These are phyloP conservation scores for Solanum aculeatissimum DNA, from an alignment of 305 asterid genomes.

Conservation along the genomic window DNA sequence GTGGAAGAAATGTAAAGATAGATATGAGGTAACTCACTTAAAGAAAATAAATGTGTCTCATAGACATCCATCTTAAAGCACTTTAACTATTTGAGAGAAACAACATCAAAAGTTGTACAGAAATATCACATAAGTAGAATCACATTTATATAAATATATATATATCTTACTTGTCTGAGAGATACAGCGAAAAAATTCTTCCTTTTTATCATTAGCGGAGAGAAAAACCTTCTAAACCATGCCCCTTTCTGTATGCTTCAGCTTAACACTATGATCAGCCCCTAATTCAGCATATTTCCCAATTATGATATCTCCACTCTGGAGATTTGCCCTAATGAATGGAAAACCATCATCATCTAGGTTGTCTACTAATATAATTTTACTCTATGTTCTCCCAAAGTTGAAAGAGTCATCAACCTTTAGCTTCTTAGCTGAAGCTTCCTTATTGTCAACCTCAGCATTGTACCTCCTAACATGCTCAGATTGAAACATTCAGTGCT, in stretches of 20 bases:
- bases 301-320: slow-evolving; percentile 78
- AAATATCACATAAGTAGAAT: not conserved
- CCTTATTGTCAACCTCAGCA: slow-evolving; percentile 60
- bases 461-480: slow-evolving; percentile 85
- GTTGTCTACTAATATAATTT: slow-evolving; percentile 80
- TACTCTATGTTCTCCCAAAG: slow-evolving; percentile 78
- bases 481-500: slow-evolving; percentile 89
- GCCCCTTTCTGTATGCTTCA: slow-evolving; percentile 93
- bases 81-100: not conserved
- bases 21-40: not conserved
- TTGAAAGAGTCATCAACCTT: slow-evolving; percentile 47
- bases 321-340: slow-evolving; percentile 78
- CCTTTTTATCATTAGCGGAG: slow-evolving; percentile 78
- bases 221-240: slow-evolving; percentile 85
- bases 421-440: slow-evolving; percentile 30
- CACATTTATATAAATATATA: not conserved
- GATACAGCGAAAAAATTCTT: slow-evolving; percentile 79
- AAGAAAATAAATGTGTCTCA: not conserved
- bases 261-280: slow-evolving; percentile 77
- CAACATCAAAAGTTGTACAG: not conserved
- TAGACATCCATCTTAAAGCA: not conserved
- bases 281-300: slow-evolving; percentile 81
- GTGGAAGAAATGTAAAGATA: not conserved
- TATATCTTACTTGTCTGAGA: slow-evolving; percentile 64
- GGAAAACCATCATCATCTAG: slow-evolving; percentile 98